Evolutionary conservation across 2,329 filamentous ascomycete genomes (phyloP).

Genomic region (Pestalotiopsis sp.): DNA sequence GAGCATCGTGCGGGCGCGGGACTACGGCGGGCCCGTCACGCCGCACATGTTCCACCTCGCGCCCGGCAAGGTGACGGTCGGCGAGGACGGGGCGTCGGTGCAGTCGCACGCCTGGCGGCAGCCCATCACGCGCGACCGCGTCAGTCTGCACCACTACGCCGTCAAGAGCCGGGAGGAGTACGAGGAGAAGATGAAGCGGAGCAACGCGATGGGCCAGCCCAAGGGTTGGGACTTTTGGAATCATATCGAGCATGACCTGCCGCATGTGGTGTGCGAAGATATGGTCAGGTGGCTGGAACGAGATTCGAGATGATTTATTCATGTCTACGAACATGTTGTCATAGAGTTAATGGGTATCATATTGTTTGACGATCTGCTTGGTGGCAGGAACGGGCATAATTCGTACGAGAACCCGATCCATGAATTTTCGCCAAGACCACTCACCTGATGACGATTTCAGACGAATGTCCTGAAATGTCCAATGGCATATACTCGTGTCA

Average conservation of each 20-base stretch:
- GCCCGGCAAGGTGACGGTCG: slow-evolving; percentile 22
- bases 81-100: slow-evolving; percentile 26
- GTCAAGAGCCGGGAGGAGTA: slow-evolving; percentile 34
- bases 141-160: slow-evolving; percentile 34
- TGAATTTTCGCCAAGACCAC: not conserved
- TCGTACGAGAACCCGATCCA: no score
- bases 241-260: slow-evolving; percentile 22
- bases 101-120: slow-evolving; percentile 20
- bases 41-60: slow-evolving; percentile 25
- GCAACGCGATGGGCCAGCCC: slow-evolving; percentile 26
- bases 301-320: not conserved
- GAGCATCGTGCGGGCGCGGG: slow-evolving; percentile 29
- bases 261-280: slow-evolving; percentile 23
- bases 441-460: no score
- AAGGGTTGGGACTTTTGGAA: slow-evolving; percentile 26
- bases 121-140: slow-evolving; percentile 29
- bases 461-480: no score
- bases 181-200: slow-evolving; percentile 27
- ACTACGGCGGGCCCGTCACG: slow-evolving; percentile 19
- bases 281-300: slow-evolving; percentile 20
- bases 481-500: no score
- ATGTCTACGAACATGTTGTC: not conserved
- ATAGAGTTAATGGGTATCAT: not conserved
- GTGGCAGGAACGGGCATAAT: not conserved
- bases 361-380: not conserved